Conservation (phyloP, 306 rosid genomes). For the Vicia faba region DNA sequence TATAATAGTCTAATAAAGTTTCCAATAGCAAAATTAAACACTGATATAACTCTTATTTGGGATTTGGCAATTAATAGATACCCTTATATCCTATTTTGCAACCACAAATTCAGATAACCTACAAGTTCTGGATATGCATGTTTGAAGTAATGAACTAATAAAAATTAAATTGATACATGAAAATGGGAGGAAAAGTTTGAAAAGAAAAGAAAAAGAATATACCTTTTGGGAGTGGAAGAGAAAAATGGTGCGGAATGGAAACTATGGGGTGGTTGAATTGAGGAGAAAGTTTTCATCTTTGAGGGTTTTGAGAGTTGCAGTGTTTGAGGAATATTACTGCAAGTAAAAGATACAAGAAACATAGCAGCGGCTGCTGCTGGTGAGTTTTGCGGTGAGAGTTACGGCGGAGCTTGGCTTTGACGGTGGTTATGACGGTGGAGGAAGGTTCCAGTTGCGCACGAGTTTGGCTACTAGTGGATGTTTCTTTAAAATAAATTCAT, state of each 20-base stretch:
- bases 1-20: no score
- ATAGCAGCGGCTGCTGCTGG: background rate
- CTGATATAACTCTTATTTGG: no score
- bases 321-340: slow-evolving; percentile 2
- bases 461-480: background rate
- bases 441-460: background rate
- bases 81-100: no score
- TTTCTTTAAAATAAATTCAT: background rate
- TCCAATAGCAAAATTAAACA: no score
- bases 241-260: slow-evolving; percentile 2
- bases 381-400: background rate
- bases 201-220: background rate
- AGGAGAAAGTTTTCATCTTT: slow-evolving; percentile 33
- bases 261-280: slow-evolving; percentile 33
- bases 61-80: no score
- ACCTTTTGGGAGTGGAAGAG: slow-evolving; percentile 37
- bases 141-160: background rate
- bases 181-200: background rate
- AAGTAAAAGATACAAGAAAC: background rate
- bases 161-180: background rate
- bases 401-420: background rate
- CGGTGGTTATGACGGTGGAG: background rate
- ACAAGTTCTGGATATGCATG: background rate
- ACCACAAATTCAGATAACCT: background rate
- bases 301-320: background rate